phyloP scores from a whole-genome alignment of 2,329 filamentous ascomycete species.

The Aureobasidium melanogenum region DNA sequence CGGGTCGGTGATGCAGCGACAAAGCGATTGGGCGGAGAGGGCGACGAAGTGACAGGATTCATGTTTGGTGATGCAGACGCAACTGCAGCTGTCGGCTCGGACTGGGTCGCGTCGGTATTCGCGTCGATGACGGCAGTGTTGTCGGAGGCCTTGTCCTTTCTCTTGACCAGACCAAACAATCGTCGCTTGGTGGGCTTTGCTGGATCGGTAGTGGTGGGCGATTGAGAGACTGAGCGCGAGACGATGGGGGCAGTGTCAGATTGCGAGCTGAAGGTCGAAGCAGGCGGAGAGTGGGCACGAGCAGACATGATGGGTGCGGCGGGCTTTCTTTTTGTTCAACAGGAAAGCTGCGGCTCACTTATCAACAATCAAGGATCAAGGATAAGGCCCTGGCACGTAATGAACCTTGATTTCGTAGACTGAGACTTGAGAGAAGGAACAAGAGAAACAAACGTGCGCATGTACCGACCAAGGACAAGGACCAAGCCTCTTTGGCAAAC shows the following conservation, averaged over 20 bases:
- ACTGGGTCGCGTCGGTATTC: conserved; percentile 11
- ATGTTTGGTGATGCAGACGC: conserved; percentile 5
- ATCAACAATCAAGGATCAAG: not conserved
- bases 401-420: conserved; percentile 2
- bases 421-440: not conserved
- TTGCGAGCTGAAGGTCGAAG: not conserved
- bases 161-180: conserved; percentile 17
- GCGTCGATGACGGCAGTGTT: conserved; percentile 8
- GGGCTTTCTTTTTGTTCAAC: not conserved
- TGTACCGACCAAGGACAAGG: not conserved
- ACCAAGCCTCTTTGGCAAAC: not conserved
- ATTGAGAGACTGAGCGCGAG: not conserved
- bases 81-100: not conserved
- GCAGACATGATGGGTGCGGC: not conserved
- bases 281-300: conserved; percentile 4
- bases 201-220: not conserved
- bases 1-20: not conserved
- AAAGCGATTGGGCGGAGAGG: conserved; percentile 18
- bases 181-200: conserved; percentile 17
- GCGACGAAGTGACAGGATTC: conserved; percentile 15
- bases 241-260: conserved; percentile 2
- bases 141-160: conserved; percentile 13
- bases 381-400: conserved; percentile 4
- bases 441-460: not conserved
- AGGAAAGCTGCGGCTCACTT: not conserved